phyloP scores from a whole-genome alignment of 306 rosid genomes.

The Citrullus amarus region DNA sequence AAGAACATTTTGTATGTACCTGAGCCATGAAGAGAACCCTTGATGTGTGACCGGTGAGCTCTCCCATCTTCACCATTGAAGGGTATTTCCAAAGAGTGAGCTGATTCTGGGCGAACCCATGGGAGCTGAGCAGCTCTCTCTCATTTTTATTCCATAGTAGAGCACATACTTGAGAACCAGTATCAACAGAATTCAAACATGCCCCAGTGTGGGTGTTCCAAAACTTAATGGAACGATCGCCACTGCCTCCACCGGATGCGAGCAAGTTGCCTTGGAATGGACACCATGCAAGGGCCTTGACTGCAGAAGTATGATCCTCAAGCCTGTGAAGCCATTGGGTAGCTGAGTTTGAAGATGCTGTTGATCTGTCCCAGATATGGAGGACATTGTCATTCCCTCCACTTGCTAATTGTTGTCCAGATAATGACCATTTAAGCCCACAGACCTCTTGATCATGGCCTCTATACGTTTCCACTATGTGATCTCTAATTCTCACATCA shows the following conservation, averaged over 20 bases:
- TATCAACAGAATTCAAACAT: slow-evolving; percentile 57
- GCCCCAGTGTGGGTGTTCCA: slow-evolving; percentile 83
- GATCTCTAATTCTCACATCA: slow-evolving; percentile 62
- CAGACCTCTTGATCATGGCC: slow-evolving; percentile 69
- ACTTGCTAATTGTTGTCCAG: slow-evolving; percentile 64
- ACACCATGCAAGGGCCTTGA: slow-evolving; percentile 81
- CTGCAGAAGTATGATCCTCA: slow-evolving; percentile 58
- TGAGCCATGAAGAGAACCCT: slow-evolving; percentile 66
- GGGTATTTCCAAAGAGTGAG: slow-evolving; percentile 86
- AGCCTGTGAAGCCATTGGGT: slow-evolving; percentile 73
- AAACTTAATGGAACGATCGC: slow-evolving; percentile 57
- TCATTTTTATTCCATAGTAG: slow-evolving; percentile 78
- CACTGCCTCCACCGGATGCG: slow-evolving; percentile 62
- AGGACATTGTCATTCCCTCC: slow-evolving; percentile 73
- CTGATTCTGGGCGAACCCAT: slow-evolving; percentile 65
- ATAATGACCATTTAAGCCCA: slow-evolving; percentile 72
- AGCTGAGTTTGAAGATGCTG: slow-evolving; percentile 36
- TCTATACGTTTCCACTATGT: slow-evolving; percentile 51
- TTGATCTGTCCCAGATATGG: slow-evolving; percentile 62
- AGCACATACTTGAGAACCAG: slow-evolving; percentile 70
- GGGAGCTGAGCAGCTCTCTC: slow-evolving; percentile 80
- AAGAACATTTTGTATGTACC: neutral
- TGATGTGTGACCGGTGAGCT: slow-evolving; percentile 70
- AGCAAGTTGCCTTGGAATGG: slow-evolving; percentile 67
- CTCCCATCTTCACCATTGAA: slow-evolving; percentile 68